phyloP scores from a whole-genome alignment of 2,329 filamentous ascomycete genomes.

The Penicillium sp. region DNA sequence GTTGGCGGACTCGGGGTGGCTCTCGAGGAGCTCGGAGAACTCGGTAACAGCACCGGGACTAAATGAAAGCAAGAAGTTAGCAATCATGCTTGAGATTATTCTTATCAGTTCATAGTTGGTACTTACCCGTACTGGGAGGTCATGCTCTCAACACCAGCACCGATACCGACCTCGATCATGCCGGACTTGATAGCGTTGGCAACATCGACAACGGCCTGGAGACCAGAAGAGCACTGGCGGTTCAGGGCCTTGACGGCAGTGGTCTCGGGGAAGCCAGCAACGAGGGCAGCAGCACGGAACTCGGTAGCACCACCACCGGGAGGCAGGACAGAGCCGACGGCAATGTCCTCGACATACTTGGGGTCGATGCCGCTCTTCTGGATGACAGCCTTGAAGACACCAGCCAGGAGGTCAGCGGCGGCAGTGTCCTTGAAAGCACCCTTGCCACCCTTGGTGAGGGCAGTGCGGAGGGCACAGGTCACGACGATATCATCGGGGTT shows the following conservation, averaged over 20 bases:
- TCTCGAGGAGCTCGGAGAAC: slow-evolving; percentile 88
- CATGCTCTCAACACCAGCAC: slow-evolving; percentile 97
- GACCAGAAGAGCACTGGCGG: slow-evolving; percentile 90
- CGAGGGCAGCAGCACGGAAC: slow-evolving; percentile 89
- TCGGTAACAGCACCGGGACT: slow-evolving; percentile 85
- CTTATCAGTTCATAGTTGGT: background rate
- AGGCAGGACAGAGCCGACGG: slow-evolving; percentile 87
- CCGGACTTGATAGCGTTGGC: slow-evolving; percentile 89
- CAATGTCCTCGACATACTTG: slow-evolving; percentile 85
- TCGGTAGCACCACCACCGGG: slow-evolving; percentile 95
- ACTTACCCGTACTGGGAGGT: slow-evolving; percentile 83
- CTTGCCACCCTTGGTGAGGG: slow-evolving; percentile 91
- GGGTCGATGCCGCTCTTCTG: slow-evolving; percentile 89
- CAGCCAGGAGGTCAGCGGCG: slow-evolving; percentile 82
- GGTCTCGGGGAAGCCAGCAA: slow-evolving; percentile 86
- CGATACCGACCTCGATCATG: slow-evolving; percentile 95
- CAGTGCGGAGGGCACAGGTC: slow-evolving; percentile 87
- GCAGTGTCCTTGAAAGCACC: slow-evolving; percentile 95
- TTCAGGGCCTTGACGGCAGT: slow-evolving; percentile 89
- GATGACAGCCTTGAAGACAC: slow-evolving; percentile 80
- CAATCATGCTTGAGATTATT: background rate
- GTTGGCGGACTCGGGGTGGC: slow-evolving; percentile 81
- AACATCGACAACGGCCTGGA: slow-evolving; percentile 92
- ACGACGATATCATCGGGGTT: slow-evolving; percentile 78
- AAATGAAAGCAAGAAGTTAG: slow-evolving; percentile 12